phyloP scores from a whole-genome alignment of 2,329 filamentous ascomycete genomes.

The Fusarium coffeatum region DNA sequence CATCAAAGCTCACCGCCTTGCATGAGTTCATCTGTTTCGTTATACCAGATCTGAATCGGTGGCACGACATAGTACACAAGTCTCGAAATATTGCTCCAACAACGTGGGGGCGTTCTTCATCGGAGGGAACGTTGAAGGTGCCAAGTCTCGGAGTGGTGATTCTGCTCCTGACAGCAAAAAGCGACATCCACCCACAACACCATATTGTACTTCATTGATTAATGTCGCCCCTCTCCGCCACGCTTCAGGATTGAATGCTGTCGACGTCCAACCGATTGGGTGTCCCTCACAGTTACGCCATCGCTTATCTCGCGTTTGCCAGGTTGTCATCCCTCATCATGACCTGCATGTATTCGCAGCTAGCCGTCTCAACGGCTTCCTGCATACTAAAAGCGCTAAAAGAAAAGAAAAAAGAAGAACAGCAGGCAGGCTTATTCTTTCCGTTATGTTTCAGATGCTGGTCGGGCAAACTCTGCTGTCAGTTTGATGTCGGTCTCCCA shows the following conservation, averaged over 20 bases:
- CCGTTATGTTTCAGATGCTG: not conserved
- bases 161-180: conserved; percentile 40
- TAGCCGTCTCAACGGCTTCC: conserved; percentile 33
- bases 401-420: not conserved
- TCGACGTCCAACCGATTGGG: conserved; percentile 43
- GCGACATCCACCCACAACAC: conserved; percentile 35
- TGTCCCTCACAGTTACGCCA: conserved; percentile 34
- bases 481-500: not conserved
- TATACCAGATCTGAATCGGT: conserved; percentile 33
- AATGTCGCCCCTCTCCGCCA: conserved; percentile 36
- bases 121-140: conserved; percentile 20
- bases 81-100: conserved; percentile 17
- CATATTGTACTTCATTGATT: conserved; percentile 25
- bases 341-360: conserved; percentile 41
- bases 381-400: conserved; percentile 21
- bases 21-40: conserved; percentile 33
- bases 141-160: conserved; percentile 33
- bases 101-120: conserved; percentile 36
- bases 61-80: conserved; percentile 16
- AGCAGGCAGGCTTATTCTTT: not conserved
- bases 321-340: conserved; percentile 32
- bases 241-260: conserved; percentile 42
- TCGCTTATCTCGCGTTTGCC: conserved; percentile 46
- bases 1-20: conserved; percentile 33
- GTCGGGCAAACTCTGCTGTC: not conserved